Evolutionary conservation across 1,284 basidiomycete species (phyloP).

Genomic region (Malassezia psittaci): DNA sequence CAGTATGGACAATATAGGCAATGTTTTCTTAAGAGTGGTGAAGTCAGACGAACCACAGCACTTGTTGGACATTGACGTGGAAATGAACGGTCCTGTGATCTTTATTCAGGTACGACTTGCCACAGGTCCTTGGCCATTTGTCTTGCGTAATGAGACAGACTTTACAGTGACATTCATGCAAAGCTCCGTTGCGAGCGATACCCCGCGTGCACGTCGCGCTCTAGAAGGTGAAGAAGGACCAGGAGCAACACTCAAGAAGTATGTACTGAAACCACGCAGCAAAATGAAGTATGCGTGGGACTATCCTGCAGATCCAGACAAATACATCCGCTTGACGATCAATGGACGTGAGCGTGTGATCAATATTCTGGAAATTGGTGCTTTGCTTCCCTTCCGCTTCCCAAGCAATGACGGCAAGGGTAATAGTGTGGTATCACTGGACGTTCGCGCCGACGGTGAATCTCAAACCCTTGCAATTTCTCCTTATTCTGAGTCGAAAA

Average conservation of each 20-base stretch:
- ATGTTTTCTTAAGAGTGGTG: constrained; percentile 64
- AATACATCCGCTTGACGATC: constrained; percentile 61
- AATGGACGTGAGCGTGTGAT: constrained; percentile 64
- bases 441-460: constrained; percentile 80
- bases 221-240: not conserved
- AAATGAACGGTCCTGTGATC: constrained; percentile 77
- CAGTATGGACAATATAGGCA: constrained; percentile 82
- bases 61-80: constrained; percentile 70
- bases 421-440: constrained; percentile 66
- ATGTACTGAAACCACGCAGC: constrained; percentile 58
- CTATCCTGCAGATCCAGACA: constrained; percentile 71
- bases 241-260: constrained; percentile 30
- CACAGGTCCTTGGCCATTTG: constrained; percentile 70
- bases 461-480: constrained; percentile 79
- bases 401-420: constrained; percentile 39
- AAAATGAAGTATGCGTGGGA: constrained; percentile 82
- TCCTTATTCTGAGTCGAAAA: constrained; percentile 73
- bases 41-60: constrained; percentile 49
- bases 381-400: constrained; percentile 81
- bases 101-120: constrained; percentile 68
- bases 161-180: constrained; percentile 65
- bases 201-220: not conserved
- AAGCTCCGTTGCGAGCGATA: constrained; percentile 32
- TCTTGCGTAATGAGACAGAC: constrained; percentile 79
- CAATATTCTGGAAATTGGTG: constrained; percentile 93